These are phyloP conservation scores for Lotus japonicus DNA, from an alignment of 306 rosid genomes.

Conservation along the genomic window DNA sequence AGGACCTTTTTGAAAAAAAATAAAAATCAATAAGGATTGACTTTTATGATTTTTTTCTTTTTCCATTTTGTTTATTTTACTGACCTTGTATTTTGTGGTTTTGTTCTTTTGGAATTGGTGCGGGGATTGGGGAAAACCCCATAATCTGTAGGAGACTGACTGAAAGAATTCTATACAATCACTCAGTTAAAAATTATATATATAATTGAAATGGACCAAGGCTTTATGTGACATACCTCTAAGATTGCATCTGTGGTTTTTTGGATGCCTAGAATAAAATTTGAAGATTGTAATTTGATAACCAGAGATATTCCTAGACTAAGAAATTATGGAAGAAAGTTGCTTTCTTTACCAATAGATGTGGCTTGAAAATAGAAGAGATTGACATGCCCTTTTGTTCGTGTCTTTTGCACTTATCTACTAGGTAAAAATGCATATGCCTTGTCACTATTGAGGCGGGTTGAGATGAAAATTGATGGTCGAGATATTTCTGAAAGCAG, in stretches of 20 bases:
- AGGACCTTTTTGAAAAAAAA: too few relatives aligned
- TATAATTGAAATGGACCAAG: not conserved
- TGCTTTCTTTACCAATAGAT: not conserved
- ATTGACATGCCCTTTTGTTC: slow-evolving; percentile 15
- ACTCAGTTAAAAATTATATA: not conserved
- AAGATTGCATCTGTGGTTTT: not conserved
- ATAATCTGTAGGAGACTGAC: not conserved
- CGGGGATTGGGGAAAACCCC: not conserved
- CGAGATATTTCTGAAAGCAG: slow-evolving; percentile 69
- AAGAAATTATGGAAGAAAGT: not conserved
- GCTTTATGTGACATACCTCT: not conserved
- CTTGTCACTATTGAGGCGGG: slow-evolving; percentile 65
- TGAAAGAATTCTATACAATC: too few relatives aligned
- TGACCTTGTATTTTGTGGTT: too few relatives aligned
- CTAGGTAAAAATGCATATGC: slow-evolving; percentile 87
- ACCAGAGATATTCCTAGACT: slow-evolving; percentile 1
- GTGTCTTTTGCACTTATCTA: slow-evolving; percentile 14
- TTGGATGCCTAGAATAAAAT: not conserved
- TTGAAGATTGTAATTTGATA: not conserved
- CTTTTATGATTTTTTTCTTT: too few relatives aligned
- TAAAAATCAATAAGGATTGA: too few relatives aligned
- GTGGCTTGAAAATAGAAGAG: slow-evolving; percentile 15
- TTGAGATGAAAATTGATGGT: slow-evolving; percentile 90
- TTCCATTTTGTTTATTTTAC: too few relatives aligned
- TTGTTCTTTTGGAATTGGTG: not conserved